Conservation (phyloP, 192 early-diverging fungal species). For the Haplosporangium gracile region DNA sequence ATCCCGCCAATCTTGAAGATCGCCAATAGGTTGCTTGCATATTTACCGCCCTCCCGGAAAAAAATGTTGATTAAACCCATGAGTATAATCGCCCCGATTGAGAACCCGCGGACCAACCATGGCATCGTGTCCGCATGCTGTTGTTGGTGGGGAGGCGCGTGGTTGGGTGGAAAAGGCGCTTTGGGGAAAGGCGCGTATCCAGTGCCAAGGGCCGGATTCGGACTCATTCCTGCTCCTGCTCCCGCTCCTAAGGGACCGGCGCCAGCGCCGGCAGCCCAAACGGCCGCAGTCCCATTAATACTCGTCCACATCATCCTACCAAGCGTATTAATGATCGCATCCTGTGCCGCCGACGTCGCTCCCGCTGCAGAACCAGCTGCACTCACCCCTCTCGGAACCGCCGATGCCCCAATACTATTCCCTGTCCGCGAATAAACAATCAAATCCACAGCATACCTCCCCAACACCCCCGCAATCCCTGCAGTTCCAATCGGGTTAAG, state of each 20-base stretch:
- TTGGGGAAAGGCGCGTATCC: conserved; percentile 35
- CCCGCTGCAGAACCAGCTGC: neutral
- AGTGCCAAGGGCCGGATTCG: conserved; percentile 17
- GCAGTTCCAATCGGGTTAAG: conserved; percentile 66
- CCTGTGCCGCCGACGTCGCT: neutral
- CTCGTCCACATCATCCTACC: neutral
- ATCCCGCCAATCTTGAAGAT: conserved; percentile 53
- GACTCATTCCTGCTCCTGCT: neutral
- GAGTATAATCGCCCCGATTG: conserved; percentile 32
- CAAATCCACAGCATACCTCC: conserved; percentile 39
- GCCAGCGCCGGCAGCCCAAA: conserved; percentile 8
- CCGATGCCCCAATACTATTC: conserved; percentile 17
- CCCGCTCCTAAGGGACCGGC: conserved; percentile 7
- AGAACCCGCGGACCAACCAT: conserved; percentile 28
- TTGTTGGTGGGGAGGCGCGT: neutral
- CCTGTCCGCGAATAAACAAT: conserved; percentile 43
- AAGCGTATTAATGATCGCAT: neutral
- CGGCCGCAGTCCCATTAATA: neutral
- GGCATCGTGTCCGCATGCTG: conserved; percentile 27
- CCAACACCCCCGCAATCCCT: conserved; percentile 57
- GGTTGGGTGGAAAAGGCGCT: neutral
- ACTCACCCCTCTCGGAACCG: neutral
- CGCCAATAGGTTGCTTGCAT: conserved; percentile 46
- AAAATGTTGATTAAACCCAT: conserved; percentile 60
- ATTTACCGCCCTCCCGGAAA: conserved; percentile 57